Evolutionary conservation across 495 filamentous ascomycete species (phyloP).

Genomic region (Aspergillus panamensis): DNA sequence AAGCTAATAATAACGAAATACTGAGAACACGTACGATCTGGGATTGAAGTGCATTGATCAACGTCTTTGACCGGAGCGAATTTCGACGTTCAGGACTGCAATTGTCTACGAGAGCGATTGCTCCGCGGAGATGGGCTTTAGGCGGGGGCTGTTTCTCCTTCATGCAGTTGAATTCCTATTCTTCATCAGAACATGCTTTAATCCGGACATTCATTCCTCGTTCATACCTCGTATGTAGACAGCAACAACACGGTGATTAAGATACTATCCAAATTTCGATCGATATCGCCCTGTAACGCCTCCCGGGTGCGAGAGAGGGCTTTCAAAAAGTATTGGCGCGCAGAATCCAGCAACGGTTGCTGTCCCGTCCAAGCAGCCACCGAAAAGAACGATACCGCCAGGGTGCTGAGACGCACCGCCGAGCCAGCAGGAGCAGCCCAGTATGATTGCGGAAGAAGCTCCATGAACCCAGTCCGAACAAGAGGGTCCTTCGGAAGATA

Average conservation of each 20-base stretch:
- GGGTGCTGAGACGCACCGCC: slow-evolving; percentile 53
- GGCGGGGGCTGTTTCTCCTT: slow-evolving; percentile 24
- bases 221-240: slow-evolving; percentile 59
- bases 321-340: slow-evolving; percentile 37
- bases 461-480: slow-evolving; percentile 36
- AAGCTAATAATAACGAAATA: neutral
- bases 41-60: slow-evolving; percentile 29
- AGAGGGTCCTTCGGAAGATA: slow-evolving; percentile 31
- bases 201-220: neutral
- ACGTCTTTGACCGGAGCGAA: slow-evolving; percentile 15
- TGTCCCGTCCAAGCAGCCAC: slow-evolving; percentile 44
- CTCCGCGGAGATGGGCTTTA: slow-evolving; percentile 34
- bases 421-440: slow-evolving; percentile 43
- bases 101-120: slow-evolving; percentile 35
- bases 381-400: slow-evolving; percentile 57
- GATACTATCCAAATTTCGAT: slow-evolving; percentile 50
- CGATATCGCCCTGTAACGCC: slow-evolving; percentile 48
- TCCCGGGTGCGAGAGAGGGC: slow-evolving; percentile 53
- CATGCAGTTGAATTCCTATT: slow-evolving; percentile 32
- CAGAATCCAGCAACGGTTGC: slow-evolving; percentile 33
- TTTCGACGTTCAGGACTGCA: slow-evolving; percentile 17
- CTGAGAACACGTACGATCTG: slow-evolving; percentile 30
- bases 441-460: slow-evolving; percentile 54
- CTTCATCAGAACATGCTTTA: neutral
- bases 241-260: slow-evolving; percentile 61